Conservation (phyloP, 352 stramenopile species). For the Phytophthora sojae region DNA sequence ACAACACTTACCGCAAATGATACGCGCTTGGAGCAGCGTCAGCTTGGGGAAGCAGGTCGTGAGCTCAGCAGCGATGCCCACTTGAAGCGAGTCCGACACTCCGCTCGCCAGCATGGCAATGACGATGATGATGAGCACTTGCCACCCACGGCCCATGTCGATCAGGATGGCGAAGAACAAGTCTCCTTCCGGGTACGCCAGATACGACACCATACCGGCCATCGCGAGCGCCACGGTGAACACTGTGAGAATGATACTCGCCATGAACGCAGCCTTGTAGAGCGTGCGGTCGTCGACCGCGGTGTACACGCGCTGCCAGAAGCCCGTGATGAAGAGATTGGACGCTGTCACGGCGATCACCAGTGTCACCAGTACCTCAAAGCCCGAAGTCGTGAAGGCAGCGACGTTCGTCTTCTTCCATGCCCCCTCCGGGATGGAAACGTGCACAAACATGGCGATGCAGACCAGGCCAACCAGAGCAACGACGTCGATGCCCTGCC, state of each 20-base stretch:
- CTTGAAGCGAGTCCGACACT: slow-evolving; percentile 70
- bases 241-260: slow-evolving; percentile 56
- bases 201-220: slow-evolving; percentile 62
- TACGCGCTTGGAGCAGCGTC: slow-evolving; percentile 52
- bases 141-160: slow-evolving; percentile 65
- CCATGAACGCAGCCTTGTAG: slow-evolving; percentile 38
- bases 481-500: slow-evolving; percentile 65
- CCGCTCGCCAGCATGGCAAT: slow-evolving; percentile 65
- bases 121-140: slow-evolving; percentile 65
- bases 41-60: slow-evolving; percentile 68
- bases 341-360: slow-evolving; percentile 63
- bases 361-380: slow-evolving; percentile 73
- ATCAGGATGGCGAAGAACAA: slow-evolving; percentile 75
- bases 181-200: slow-evolving; percentile 56
- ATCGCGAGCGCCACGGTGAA: slow-evolving; percentile 70
- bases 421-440: slow-evolving; percentile 49
- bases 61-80: slow-evolving; percentile 69
- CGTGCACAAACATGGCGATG: slow-evolving; percentile 58
- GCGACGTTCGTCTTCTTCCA: slow-evolving; percentile 56
- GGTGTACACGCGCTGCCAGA: slow-evolving; percentile 72
- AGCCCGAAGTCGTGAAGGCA: slow-evolving; percentile 61
- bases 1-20: slow-evolving; percentile 31
- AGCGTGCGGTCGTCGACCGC: slow-evolving; percentile 57
- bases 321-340: slow-evolving; percentile 80
- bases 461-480: slow-evolving; percentile 56